Evolutionary conservation across 176 grass and related monocot genomes (phyloP).

Genomic region (Thalia dealbata): DNA sequence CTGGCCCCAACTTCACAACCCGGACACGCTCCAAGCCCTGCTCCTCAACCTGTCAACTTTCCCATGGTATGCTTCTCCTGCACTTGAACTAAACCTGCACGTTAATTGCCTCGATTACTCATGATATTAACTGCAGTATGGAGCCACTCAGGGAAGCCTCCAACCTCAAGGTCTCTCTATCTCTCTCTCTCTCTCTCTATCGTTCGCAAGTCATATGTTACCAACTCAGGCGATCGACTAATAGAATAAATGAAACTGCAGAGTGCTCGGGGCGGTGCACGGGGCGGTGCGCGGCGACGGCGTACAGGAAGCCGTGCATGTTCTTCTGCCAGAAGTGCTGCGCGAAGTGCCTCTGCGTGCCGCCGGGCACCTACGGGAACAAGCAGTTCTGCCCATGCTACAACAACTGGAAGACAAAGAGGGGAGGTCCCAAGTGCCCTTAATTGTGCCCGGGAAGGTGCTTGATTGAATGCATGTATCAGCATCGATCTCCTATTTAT

Average conservation of each 20-base stretch:
- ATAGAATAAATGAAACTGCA: conserved; percentile 5
- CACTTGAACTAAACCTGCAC: not conserved
- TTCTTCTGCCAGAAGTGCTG: conserved; percentile 78
- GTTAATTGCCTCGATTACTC: not conserved
- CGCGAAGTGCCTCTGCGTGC: conserved; percentile 51
- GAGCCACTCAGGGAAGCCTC: conserved; percentile 49
- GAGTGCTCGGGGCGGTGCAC: conserved; percentile 36
- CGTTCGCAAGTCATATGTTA: too few species aligned
- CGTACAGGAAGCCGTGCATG: conserved; percentile 77
- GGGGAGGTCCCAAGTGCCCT: conserved; percentile 65
- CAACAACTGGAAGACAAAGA: conserved; percentile 72
- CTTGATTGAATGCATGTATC: too few species aligned
- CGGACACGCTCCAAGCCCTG: not conserved
- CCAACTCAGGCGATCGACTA: too few species aligned
- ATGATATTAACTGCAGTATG: conserved; percentile 24
- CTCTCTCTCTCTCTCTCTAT: not conserved
- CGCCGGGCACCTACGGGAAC: conserved; percentile 57
- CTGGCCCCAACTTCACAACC: conserved; percentile 14
- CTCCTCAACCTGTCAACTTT: conserved; percentile 20
- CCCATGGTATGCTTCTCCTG: conserved; percentile 13
- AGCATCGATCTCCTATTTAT: too few species aligned
- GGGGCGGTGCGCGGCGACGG: conserved; percentile 43
- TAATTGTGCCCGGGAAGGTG: conserved; percentile 6
- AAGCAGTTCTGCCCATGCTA: conserved; percentile 66
- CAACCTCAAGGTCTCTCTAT: conserved; percentile 29